A percentile compares a stretch with the other conserved stretches of the same genome.
Evolutionary conservation across 495 filamentous ascomycete genomes (phyloP).

Genomic region (Tetracladium setigerum): DNA sequence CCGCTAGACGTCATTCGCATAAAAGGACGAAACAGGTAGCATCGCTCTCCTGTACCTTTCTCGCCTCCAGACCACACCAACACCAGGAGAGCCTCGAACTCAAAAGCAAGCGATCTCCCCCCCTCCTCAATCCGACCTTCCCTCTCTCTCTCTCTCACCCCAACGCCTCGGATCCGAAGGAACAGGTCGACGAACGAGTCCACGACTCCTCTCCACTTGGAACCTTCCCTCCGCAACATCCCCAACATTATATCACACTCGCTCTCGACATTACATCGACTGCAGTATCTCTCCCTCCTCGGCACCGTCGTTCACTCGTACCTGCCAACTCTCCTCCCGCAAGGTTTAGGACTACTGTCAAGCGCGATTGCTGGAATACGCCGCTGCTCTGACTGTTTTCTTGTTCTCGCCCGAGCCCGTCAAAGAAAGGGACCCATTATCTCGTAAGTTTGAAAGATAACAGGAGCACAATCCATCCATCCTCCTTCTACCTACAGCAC

Average conservation of each 20-base stretch:
- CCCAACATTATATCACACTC: background rate
- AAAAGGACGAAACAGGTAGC: too few species aligned
- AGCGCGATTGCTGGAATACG: constrained; percentile 22
- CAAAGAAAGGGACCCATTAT: background rate
- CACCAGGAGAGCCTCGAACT: too few species aligned
- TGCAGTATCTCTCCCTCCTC: background rate
- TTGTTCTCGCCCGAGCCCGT: background rate
- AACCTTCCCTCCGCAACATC: constrained; percentile 10
- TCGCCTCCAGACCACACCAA: too few species aligned
- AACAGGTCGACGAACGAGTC: constrained; percentile 16
- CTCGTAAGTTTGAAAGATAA: constrained; percentile 13
- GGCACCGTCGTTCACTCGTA: background rate
- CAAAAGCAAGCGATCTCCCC: background rate
- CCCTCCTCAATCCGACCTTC: background rate
- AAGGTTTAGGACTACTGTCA: background rate
- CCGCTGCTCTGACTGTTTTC: constrained; percentile 14
- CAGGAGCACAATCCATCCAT: too few species aligned
- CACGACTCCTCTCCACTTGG: constrained; percentile 16
- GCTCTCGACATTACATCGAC: background rate
- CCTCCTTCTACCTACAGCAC: too few species aligned
- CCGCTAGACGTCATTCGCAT: too few species aligned
- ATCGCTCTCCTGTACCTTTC: too few species aligned
- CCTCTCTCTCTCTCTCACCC: background rate
- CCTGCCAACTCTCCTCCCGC: background rate
- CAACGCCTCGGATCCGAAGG: constrained; percentile 12